Evolutionary conservation across 1,284 basidiomycete species (phyloP), one percentile per base, ranked within the genome.

Genomic region (Chalciporus piperatoides): DNA sequence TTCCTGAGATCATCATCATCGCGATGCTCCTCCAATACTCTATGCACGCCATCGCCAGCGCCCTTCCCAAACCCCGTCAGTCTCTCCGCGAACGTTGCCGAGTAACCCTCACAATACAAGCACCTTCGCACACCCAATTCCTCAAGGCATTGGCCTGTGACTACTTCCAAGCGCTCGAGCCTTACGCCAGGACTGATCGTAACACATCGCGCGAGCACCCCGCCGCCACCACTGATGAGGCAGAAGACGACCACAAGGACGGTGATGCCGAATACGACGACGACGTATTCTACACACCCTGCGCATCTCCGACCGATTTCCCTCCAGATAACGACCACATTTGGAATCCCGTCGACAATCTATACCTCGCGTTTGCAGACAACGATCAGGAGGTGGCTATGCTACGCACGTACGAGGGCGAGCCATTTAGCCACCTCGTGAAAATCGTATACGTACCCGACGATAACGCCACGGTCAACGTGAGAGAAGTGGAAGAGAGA

Each of bases 341-440:
- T 4, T 38, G 47, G 8, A 41, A 54, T n/a, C 15, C 60, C 19
- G 12, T 50, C 7, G 23, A 38, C 0, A 47, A 48, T 6, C 12
- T 62, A 12, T 66, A 51, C 38, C 54, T 66, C 32, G 58, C 62
- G 6, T 15, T 56, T n/a, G 46, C 41, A 2, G 48, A 59, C 32
- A 15, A 49, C 14, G 52, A 55, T 10, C 30, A 8, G 1, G 44
- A 59, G 11, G 11, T 54, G 1, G 21, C 19, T 7, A 23, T 25
- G 12, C 39, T 60, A 15, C 48, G 46, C 25, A 54, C 49, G 6
- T 44, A 46, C 8, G 53, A 52, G 19, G n/a, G 44, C 39, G 21
- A 44, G 10, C 32, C 40, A 0, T 62, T 65, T 33, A 62, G 43
- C n/a, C 61, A 64, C 28, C 35, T 64, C 40, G 33, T 64, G 25